phyloP scores from a whole-genome alignment of 148 eudicot species.

The Euryodendron excelsum region DNA sequence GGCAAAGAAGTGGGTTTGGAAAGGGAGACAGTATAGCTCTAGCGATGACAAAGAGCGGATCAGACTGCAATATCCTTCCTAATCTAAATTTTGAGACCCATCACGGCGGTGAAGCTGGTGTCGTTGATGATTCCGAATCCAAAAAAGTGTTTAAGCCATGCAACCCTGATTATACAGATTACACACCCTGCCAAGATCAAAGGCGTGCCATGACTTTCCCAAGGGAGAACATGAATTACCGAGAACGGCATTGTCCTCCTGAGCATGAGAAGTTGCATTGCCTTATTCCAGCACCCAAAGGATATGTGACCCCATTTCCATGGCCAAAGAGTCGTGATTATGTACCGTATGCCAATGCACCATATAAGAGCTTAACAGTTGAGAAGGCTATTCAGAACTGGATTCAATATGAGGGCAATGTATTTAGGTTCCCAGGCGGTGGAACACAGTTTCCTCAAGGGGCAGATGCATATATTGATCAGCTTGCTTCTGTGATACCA shows the following conservation, averaged over 20 bases:
- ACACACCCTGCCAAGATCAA: conserved; percentile 97
- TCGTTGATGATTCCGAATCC: conserved; percentile 41
- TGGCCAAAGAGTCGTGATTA: conserved; percentile 99
- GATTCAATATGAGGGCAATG: conserved; percentile 95
- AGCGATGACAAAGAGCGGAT: conserved; percentile 48
- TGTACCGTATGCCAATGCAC: conserved; percentile 97
- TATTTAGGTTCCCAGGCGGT: conserved; percentile 97
- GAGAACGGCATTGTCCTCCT: conserved; percentile 89
- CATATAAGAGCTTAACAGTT: conserved; percentile 92
- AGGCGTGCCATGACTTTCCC: conserved; percentile 88
- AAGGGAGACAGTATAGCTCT: conserved; percentile 73
- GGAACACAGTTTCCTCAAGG: conserved; percentile 99
- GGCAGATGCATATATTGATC: conserved; percentile 91
- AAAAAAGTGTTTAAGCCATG: conserved; percentile 57
- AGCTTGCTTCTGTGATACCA: conserved; percentile 82
- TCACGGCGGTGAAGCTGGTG: conserved; percentile 50
- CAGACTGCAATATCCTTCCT: conserved; percentile 46
- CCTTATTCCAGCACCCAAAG: conserved; percentile 94
- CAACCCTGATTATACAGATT: conserved; percentile 60
- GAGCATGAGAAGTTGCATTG: conserved; percentile 72
- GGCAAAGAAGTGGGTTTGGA: conserved; percentile 83
- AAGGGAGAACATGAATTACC: conserved; percentile 74
- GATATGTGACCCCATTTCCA: conserved; percentile 85
- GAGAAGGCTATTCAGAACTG: conserved; percentile 99
- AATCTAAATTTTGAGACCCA: conserved; percentile 66